Evolutionary conservation across 2,329 filamentous ascomycete genomes (phyloP), one percentile per base, ranked within the genome.

Genomic region (Neopestalotiopsis sp.): DNA sequence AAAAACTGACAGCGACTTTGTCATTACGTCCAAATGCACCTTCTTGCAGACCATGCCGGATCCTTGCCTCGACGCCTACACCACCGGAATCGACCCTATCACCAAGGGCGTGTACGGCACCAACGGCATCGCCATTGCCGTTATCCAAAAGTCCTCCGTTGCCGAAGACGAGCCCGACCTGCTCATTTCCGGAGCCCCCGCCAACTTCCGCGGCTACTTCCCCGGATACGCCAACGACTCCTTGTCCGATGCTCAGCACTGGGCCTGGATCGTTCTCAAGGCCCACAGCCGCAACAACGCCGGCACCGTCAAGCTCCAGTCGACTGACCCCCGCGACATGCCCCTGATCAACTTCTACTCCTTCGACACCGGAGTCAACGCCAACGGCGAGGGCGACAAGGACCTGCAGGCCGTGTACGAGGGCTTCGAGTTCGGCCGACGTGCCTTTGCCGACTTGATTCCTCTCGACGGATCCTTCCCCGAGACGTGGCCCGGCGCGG

Each of bases 261-360:
- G 70, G 77, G 78, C 63, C 76, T 80, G 34, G 76, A 74, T 66
- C 71, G 78, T 80, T 74, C 77, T 80, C 45, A 81, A 80, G 71
- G 76, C 76, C 3, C 81, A 82, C 34, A 79, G 78, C 40, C 77
- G 80, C 5, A 92, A 92, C 66, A 82, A 83, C 61, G 83, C 83
- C 10, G 91, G 91, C 14, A 71, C 88, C 14, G 68, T 69, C 5
- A 67, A 45, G 28, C 53, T 69, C 9, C 82, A 81, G 24, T 91
- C 89, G 0, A 81, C 86, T 0, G 85, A 92, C 74, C 90, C 90
- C 0, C 84, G 85, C 1, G 90, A 92, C 65, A 84, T 85, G n/a
- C 91, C 91, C 0, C 78, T 86, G 34, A 90, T 91, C 75, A 84
- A 86, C 75, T 90, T 90, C 80, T 86, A 87, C 73, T 87, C 84